Evolutionary conservation across 352 stramenopile genomes (phyloP).

Genomic region (Globisporangium recalcitrans): DNA sequence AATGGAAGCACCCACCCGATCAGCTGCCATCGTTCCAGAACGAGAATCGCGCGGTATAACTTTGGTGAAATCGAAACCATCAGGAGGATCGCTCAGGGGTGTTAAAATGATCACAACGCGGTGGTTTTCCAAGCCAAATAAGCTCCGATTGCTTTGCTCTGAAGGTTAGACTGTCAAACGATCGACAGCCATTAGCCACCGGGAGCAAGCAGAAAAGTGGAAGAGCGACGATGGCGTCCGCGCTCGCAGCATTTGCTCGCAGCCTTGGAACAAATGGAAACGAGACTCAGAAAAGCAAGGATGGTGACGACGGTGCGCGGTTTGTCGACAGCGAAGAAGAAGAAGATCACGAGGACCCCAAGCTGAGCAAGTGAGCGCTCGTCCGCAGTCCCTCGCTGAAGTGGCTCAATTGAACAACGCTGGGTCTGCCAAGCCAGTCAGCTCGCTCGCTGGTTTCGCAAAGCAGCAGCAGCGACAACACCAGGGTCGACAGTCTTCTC

Average conservation of each 20-base stretch:
- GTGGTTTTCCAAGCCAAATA: too few species aligned
- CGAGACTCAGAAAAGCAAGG: background rate
- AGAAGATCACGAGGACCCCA: slow-evolving; percentile 5
- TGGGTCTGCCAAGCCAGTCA: background rate
- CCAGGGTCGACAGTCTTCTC: slow-evolving; percentile 1
- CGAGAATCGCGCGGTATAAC: too few species aligned
- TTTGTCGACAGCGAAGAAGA: slow-evolving; percentile 28
- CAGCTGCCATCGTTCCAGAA: too few species aligned
- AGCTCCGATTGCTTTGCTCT: too few species aligned
- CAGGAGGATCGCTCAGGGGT: too few species aligned
- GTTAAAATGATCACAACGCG: too few species aligned
- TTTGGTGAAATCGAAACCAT: too few species aligned
- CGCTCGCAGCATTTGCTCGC: slow-evolving; percentile 9
- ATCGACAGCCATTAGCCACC: too few species aligned
- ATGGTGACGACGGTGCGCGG: slow-evolving; percentile 25
- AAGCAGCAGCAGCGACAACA: slow-evolving; percentile 20
- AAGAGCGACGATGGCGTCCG: slow-evolving; percentile 12
- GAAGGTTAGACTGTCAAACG: too few species aligned
- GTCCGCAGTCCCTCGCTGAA: background rate
- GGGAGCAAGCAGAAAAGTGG: too few species aligned
- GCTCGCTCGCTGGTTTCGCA: slow-evolving; percentile 28
- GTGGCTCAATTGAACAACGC: background rate
- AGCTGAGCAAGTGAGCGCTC: background rate
- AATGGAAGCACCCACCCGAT: too few species aligned
- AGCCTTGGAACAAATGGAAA: background rate